These are phyloP conservation scores for Suillus subluteus DNA, from an alignment of 768 basidiomycete genomes.

Conservation along the genomic window DNA sequence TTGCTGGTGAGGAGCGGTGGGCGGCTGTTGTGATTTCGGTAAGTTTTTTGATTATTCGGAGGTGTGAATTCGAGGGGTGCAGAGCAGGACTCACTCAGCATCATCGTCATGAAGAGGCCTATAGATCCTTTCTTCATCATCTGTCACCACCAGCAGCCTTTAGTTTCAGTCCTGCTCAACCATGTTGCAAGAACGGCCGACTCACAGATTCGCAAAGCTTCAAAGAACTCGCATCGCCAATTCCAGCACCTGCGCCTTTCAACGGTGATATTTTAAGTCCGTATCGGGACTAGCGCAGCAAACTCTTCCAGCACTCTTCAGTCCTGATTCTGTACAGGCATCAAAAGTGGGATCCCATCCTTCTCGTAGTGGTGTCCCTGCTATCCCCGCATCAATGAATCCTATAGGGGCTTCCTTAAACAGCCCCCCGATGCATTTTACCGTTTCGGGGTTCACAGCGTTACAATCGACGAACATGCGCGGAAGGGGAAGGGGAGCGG, in stretches of 20 bases:
- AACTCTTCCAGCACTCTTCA: constrained; percentile 40
- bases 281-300: constrained; percentile 35
- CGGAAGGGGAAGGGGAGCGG: neutral
- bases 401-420: constrained; percentile 38
- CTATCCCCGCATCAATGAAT: constrained; percentile 58
- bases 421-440: constrained; percentile 46
- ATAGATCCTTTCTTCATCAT: constrained; percentile 57
- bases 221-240: constrained; percentile 58
- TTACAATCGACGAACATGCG: constrained; percentile 57
- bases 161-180: neutral
- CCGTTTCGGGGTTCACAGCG: constrained; percentile 54
- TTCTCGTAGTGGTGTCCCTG: constrained; percentile 53
- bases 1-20: constrained; percentile 55
- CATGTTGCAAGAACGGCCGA: constrained; percentile 9
- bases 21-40: constrained; percentile 38
- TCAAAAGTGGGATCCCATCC: constrained; percentile 57
- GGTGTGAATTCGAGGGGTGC: neutral
- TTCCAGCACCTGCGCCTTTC: constrained; percentile 47
- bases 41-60: neutral
- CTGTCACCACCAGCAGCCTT: constrained; percentile 27
- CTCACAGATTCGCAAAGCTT: constrained; percentile 63
- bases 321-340: constrained; percentile 39
- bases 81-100: constrained; percentile 30
- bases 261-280: constrained; percentile 48
- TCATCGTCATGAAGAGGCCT: constrained; percentile 53